phyloP scores from a whole-genome alignment of 2,329 filamentous ascomycete genomes.

The Trichoderma sp. region DNA sequence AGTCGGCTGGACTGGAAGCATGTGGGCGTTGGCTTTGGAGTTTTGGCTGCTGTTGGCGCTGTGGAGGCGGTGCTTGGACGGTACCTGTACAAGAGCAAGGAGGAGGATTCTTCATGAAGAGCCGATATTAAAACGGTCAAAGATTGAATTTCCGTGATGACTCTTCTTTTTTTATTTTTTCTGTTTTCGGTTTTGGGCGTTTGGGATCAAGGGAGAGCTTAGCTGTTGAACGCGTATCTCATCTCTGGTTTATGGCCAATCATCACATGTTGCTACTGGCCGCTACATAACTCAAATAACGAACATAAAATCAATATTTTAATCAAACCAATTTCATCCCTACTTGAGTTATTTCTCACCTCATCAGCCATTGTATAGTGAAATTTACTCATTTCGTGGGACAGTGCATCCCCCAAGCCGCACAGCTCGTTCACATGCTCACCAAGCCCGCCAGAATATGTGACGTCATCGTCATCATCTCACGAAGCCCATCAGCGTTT shows the following conservation, averaged over 20 bases:
- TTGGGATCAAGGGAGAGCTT: conserved; percentile 7
- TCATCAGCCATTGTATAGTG: background rate
- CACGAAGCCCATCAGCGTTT: background rate
- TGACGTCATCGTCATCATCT: conserved; percentile 20
- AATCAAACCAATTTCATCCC: background rate
- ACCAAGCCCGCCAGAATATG: background rate
- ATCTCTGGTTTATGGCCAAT: background rate
- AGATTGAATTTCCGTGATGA: background rate
- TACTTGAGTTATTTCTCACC: background rate
- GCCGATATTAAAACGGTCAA: background rate
- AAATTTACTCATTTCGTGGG: background rate
- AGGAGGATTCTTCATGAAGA: conserved; percentile 30
- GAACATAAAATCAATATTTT: background rate
- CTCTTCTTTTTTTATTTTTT: background rate
- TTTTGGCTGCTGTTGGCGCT: conserved; percentile 51
- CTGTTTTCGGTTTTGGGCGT: background rate
- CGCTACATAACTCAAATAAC: conserved; percentile 5
- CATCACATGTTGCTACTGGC: background rate
- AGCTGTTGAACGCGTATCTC: background rate
- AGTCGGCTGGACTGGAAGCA: conserved; percentile 53
- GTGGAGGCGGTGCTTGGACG: conserved; percentile 52
- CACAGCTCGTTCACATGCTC: conserved; percentile 13
- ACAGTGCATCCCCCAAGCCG: conserved; percentile 4
- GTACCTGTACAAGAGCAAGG: conserved; percentile 45
- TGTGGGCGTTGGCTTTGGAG: conserved; percentile 52